Percentiles rank a stretch among this genome's conserved stretches.
These are phyloP conservation scores for Leucoagaricus sp. DNA, from an alignment of 1,284 basidiomycete genomes.

Conservation along the genomic window DNA sequence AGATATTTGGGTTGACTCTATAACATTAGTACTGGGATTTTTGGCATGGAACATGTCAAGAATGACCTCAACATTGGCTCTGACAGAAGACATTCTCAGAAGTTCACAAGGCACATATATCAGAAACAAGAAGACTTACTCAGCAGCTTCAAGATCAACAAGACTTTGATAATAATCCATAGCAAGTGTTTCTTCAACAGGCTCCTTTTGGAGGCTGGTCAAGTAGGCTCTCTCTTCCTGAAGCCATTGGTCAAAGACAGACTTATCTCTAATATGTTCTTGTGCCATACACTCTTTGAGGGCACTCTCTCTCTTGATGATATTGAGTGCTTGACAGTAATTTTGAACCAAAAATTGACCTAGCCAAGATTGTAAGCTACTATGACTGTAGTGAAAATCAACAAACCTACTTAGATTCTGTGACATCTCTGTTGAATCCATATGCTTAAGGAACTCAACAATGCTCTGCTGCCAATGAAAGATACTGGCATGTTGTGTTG, in stretches of 20 bases:
- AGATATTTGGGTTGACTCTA: too few relatives aligned
- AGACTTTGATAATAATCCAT: neutral
- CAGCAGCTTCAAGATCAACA: neutral
- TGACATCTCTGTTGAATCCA: constrained; percentile 23
- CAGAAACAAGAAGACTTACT: neutral
- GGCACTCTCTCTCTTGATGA: neutral
- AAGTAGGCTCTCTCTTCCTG: neutral
- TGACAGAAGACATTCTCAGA: neutral
- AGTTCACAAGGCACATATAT: too few relatives aligned
- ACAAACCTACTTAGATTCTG: constrained; percentile 22
- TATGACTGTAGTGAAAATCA: neutral
- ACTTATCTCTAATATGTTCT: neutral
- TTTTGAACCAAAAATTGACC: constrained; percentile 1
- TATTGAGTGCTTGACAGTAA: neutral
- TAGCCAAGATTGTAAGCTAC: neutral
- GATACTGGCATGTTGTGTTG: constrained; percentile 23
- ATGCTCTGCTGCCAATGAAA: constrained; percentile 29
- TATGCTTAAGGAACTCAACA: constrained; percentile 21
- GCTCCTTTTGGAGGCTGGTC: neutral
- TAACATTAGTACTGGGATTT: too few relatives aligned
- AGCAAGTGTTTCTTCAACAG: neutral
- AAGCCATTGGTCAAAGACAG: neutral
- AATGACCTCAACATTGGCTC: too few relatives aligned
- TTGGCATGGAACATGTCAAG: too few relatives aligned
- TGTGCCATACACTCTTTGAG: neutral